A percentile compares a stretch with the other conserved stretches of the same genome.
Conservation (phyloP, 495 filamentous ascomycete species). For the Penicillium flavigenum region DNA sequence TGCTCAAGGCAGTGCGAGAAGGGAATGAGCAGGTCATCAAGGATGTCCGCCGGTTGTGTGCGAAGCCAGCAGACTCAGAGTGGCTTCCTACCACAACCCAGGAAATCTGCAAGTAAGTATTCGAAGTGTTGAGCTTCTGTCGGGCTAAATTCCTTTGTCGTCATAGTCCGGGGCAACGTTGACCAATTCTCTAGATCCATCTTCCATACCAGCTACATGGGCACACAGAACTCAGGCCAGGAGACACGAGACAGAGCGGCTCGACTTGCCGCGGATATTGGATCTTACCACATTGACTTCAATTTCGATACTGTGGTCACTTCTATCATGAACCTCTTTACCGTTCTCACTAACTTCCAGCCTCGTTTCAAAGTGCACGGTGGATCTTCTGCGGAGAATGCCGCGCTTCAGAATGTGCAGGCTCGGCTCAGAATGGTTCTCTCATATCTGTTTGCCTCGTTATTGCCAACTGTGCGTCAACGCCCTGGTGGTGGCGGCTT, state of each 20-base stretch:
- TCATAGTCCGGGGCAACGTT: background rate
- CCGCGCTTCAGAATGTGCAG: slow-evolving; percentile 81
- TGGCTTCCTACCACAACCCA: slow-evolving; percentile 56
- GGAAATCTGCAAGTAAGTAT: slow-evolving; percentile 55
- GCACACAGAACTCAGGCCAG: slow-evolving; percentile 65
- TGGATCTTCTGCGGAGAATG: slow-evolving; percentile 58
- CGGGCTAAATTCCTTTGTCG: background rate
- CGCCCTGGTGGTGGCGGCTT: slow-evolving; percentile 55
- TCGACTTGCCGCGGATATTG: slow-evolving; percentile 66
- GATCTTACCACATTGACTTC: slow-evolving; percentile 70
- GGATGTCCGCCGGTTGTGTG: slow-evolving; percentile 64
- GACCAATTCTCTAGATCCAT: slow-evolving; percentile 37
- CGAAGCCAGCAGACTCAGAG: slow-evolving; percentile 49
- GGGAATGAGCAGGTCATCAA: slow-evolving; percentile 68
- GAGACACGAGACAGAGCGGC: slow-evolving; percentile 74
- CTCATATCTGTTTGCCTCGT: slow-evolving; percentile 70
- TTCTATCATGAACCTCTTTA: slow-evolving; percentile 55
- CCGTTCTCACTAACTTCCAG: slow-evolving; percentile 51
- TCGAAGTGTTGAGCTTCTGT: background rate
- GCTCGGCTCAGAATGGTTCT: slow-evolving; percentile 78
- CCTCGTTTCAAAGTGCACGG: slow-evolving; percentile 71
- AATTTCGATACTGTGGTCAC: slow-evolving; percentile 70
- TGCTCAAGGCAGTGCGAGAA: slow-evolving; percentile 61
- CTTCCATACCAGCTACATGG: slow-evolving; percentile 80
- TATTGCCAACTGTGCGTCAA: slow-evolving; percentile 58